Base-by-base conservation (phyloP, 2,329 filamentous ascomycete genomes). In the Teratosphaeriaceae sp. region DNA sequence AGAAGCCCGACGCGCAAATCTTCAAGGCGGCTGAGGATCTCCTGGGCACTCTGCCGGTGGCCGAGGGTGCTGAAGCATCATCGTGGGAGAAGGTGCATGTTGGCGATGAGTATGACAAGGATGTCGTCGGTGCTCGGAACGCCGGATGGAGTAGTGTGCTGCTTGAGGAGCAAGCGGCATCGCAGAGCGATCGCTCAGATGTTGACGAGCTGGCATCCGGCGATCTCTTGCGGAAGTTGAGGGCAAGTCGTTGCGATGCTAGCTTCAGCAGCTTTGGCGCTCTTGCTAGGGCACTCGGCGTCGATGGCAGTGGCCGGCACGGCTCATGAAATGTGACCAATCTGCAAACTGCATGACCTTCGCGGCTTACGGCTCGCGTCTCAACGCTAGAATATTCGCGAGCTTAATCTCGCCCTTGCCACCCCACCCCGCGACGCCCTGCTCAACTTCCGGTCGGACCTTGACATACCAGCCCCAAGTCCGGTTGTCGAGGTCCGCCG, bases 401-500 rank as follows among this genome's bases (percentile, higher is more conserved):
- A 94, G 61, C 52, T 72, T 79, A 21, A 94, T 69, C 42, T 71
- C 67, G 1, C 84, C 86, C 63, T 90, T 92, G 11, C 83, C 84
- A 21, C 88, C 88, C 88, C 88, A 94, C 1, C 88, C 88, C 16
- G 79, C 77, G 37, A 78, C 77, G 0, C 88, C 88, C 44, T 73
- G 66, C 45, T 85, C 80, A 2, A 94, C 84, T 16, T 86, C 81
- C 1, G 88, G 88, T 49, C 88, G 72, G 16, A 89, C 79, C 18
- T 76, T 74, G 1, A 84, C 71, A 63, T 94, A 94, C 88, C 88
- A 94, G 9, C 69, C 69, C 85, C 87, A 94, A 15, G 86, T 85
- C 46, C 80, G 76, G 48, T 74, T 73, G 59, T 94, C 85, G 40
- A 94, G 68, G 55, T 94, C 85, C 13, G 75, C 70, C 3, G 67